phyloP scores from a whole-genome alignment of 345 rosid genomes.

The Camelina sativa region DNA sequence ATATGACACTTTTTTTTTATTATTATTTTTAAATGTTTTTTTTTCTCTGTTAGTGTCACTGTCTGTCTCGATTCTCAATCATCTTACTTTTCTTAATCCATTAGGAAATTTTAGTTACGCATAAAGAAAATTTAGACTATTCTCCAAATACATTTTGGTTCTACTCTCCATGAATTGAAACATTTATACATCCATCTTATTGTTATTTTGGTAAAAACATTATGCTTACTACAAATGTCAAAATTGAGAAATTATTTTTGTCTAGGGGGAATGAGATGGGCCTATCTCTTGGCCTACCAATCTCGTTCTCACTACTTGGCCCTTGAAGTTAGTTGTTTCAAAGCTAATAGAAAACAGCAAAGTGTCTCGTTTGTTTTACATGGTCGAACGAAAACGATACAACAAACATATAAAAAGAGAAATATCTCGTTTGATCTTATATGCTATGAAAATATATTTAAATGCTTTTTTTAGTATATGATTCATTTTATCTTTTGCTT shows the following conservation, averaged over 20 bases:
- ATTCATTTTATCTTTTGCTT: slow-evolving; percentile 26
- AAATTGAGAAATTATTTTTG: neutral
- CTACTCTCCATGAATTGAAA: neutral
- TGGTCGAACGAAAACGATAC: slow-evolving; percentile 44
- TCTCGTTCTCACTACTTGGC: slow-evolving; percentile 29
- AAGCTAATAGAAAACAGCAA: slow-evolving; percentile 38
- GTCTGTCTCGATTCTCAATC: slow-evolving; percentile 33
- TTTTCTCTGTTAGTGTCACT: slow-evolving; percentile 32
- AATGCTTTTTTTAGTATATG: slow-evolving; percentile 13
- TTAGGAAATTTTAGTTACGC: slow-evolving; percentile 12
- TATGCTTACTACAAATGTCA: neutral
- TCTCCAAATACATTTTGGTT: neutral
- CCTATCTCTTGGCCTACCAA: slow-evolving; percentile 40
- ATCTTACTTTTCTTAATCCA: slow-evolving; percentile 37
- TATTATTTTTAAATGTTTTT: slow-evolving; percentile 7
- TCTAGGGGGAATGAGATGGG: slow-evolving; percentile 24
- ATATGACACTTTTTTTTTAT: slow-evolving; percentile 42
- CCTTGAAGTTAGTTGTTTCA: slow-evolving; percentile 32
- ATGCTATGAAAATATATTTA: slow-evolving; percentile 22
- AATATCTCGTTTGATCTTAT: slow-evolving; percentile 27
- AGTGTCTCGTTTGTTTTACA: slow-evolving; percentile 46
- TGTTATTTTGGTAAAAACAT: too few species aligned
- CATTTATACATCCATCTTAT: neutral
- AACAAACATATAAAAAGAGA: slow-evolving; percentile 3
- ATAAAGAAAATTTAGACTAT: slow-evolving; percentile 8